These are phyloP conservation scores for Funneliformis mosseae DNA, from an alignment of 192 early-diverging fungal genomes.

Conservation along the genomic window DNA sequence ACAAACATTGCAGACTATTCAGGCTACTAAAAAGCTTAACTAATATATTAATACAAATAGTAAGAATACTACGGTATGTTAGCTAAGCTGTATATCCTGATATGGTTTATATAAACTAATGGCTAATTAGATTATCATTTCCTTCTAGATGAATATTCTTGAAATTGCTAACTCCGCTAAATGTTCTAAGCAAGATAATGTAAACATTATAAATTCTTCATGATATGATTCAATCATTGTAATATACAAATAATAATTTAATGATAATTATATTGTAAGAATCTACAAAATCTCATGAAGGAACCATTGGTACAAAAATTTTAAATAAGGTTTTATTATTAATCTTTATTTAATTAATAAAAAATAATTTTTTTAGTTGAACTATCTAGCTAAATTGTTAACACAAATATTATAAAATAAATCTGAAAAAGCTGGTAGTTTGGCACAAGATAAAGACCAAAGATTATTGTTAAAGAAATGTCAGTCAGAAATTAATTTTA, in stretches of 20 bases:
- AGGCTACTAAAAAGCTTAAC: background rate
- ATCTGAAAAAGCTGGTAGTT: too few relatives aligned
- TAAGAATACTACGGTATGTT: background rate
- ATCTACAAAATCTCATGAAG: background rate
- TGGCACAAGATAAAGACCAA: too few relatives aligned
- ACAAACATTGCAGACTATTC: background rate
- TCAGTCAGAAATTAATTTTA: too few relatives aligned
- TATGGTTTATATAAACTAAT: background rate
- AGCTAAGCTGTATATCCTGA: background rate
- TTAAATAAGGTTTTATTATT: background rate
- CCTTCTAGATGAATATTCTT: background rate
- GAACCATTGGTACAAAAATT: background rate
- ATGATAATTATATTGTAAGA: background rate
- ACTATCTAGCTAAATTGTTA: background rate
- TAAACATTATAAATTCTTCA: background rate
- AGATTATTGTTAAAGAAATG: too few relatives aligned
- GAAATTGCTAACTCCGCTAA: background rate
- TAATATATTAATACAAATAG: conserved; percentile 3
- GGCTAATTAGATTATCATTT: background rate
- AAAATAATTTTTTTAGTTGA: background rate
- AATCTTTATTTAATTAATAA: background rate
- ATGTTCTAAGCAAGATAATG: background rate
- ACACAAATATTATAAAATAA: background rate
- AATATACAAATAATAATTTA: background rate
- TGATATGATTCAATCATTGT: background rate